Percentiles rank a stretch among this genome's conserved stretches.
phyloP scores from a whole-genome alignment of 2,329 filamentous ascomycete species.

The Aspergillus japonicus region DNA sequence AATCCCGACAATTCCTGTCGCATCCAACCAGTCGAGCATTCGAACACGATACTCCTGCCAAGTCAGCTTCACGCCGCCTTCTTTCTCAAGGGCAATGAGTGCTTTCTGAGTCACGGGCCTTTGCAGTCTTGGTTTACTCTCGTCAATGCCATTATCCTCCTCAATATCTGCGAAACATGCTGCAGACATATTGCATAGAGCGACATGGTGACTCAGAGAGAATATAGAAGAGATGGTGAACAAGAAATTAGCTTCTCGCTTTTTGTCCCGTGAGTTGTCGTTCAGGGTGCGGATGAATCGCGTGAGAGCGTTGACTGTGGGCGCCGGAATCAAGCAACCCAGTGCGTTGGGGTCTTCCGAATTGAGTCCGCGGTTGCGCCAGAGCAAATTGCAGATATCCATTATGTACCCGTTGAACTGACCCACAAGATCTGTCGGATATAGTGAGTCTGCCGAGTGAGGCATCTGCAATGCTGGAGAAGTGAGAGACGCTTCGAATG shows the following conservation, averaged over 20 bases:
- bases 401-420: conserved; percentile 81
- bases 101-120: conserved; percentile 67
- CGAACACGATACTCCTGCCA: conserved; percentile 75
- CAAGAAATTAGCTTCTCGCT: conserved; percentile 31
- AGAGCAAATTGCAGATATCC: conserved; percentile 81
- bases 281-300: conserved; percentile 44
- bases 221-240: conserved; percentile 44
- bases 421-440: conserved; percentile 61
- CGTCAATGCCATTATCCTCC: conserved; percentile 38
- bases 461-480: conserved; percentile 37
- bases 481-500: conserved; percentile 64
- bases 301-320: conserved; percentile 46
- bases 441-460: conserved; percentile 40
- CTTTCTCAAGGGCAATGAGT: conserved; percentile 60
- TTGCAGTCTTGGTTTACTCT: conserved; percentile 26
- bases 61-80: conserved; percentile 64
- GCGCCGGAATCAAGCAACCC: conserved; percentile 52
- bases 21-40: conserved; percentile 68
- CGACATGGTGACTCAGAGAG: conserved; percentile 49
- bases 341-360: conserved; percentile 60
- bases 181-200: conserved; percentile 47
- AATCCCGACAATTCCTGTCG: conserved; percentile 64
- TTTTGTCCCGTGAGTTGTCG: conserved; percentile 31
- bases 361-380: conserved; percentile 72
- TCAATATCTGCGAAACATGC: conserved; percentile 50